Base-by-base conservation (phyloP, 768 basidiomycete species). In the Suillus cothurnatus region DNA sequence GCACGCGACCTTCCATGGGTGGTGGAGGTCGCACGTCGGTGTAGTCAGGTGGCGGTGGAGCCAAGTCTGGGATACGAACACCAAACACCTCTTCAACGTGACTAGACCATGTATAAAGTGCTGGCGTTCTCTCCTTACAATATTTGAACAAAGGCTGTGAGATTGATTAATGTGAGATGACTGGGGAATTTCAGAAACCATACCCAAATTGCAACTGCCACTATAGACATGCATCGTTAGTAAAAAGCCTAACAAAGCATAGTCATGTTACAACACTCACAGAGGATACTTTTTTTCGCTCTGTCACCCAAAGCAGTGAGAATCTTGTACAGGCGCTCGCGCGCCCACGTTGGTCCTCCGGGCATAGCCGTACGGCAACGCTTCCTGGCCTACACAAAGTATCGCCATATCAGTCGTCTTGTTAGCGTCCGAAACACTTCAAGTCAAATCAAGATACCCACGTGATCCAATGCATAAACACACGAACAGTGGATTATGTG, bases 401-500 rank as follows among this genome's bases (percentile, higher is more conserved):
- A 59, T 19, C 36, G 23, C 31, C 23, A 19, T 45, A 36, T 66
- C 57, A 61, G 57, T 64, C 38, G 32, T 32, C 49, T 31, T 41
- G 23, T 56, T 2, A 15, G 60, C 9, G 28, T 50, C 23, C 31
- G 17, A 49, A 49, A 14, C 26, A 32, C 57, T 21, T 28, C 15
- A 32, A 31, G 38, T 60, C 39, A 59, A 57, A 49, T 47, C 38
- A 23, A 45, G 64, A 64, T 63, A 81, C 85, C 78, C 71, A 92
- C 92, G 75, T 83, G 81, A 69, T 85, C 84, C 45, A 93, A 72
- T 23, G 86, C 88, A 62, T 93, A 81, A 38, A 84, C 78, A 69
- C 86, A 87, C 65, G 88, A 89, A 49, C 89, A 89, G 69, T 93
- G 85, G 67, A 89, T 79, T 53, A 86, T 81, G 73, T 94, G 92